A percentile compares a stretch with the other conserved stretches of the same genome.
phyloP scores from a whole-genome alignment of 1,139 yeast genomes.

The Hemisphaericaspora lyxosophila region DNA sequence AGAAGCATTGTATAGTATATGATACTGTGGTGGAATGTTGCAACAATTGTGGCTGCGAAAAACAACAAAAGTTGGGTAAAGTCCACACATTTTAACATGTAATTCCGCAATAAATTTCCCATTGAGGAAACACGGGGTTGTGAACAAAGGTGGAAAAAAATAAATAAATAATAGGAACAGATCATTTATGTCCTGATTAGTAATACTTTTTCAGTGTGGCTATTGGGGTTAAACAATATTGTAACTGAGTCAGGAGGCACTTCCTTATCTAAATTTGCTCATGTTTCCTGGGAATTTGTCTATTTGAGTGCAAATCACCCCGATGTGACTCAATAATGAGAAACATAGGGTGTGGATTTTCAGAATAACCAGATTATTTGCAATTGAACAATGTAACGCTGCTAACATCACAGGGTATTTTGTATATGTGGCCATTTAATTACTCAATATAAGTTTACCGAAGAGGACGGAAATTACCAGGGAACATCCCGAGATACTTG shows the following conservation, averaged over 20 bases:
- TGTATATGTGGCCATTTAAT: no score
- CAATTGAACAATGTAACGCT: no score
- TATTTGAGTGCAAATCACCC: neutral
- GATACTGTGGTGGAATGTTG: neutral
- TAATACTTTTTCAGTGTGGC: neutral
- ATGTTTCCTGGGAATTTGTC: neutral
- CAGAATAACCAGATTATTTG: no score
- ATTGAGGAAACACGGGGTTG: neutral
- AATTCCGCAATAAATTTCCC: slow-evolving; percentile 2
- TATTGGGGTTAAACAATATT: neutral
- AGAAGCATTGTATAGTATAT: neutral
- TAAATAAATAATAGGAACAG: no score
- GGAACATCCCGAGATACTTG: no score
- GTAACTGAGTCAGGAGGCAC: no score
- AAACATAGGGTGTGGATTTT: no score
- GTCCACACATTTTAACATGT: neutral
- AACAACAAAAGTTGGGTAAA: neutral
- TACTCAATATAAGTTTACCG: no score
- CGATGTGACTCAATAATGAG: no score
- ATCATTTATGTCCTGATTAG: neutral
- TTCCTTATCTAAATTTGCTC: neutral
- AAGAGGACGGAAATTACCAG: no score
- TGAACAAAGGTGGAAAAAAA: neutral
- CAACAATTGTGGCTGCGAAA: slow-evolving; percentile 9
- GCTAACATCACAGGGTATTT: no score